Base-by-base conservation (phyloP, 2,329 filamentous ascomycete genomes). In the Pseudogymnoascus destructans region DNA sequence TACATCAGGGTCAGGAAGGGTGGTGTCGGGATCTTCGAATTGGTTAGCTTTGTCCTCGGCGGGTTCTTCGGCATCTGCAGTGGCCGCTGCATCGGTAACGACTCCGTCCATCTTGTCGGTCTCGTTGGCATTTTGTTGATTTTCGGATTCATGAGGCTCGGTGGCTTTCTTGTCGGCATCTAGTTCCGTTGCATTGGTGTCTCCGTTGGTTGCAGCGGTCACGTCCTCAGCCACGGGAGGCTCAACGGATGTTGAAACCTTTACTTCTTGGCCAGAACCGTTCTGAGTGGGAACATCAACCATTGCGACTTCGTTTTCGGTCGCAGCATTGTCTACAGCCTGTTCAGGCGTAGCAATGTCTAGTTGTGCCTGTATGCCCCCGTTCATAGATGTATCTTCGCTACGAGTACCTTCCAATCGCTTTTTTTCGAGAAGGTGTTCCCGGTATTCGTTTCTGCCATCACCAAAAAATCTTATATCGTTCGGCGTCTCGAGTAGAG, bases 401-500 rank as follows among this genome's bases (percentile, higher is more conserved):
- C 46, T 52, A 52, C 46, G 46, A 23, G 66, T 63, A 36, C 64
- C 66, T 57, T 64, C 64, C n/a, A 49, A 19, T 33, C 59, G 42
- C 2, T 19, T 56, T 46, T 66, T 68, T 40, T 59, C 59, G 25
- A 62, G 59, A 15, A 59, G 32, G 35, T 63, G 62, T 21, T 40
- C 61, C 30, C 63, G 63, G n/a, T 56, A 54, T 19, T 61, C 59
- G n/a, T 66, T 64, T n/a, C 61, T 59, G 23, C 66, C 66, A 56
- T 70, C 66, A 13, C 65, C 61, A 55, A 70, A 85, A 1, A 83
- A 68, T 33, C 78, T 73, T 58, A 75, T 70, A 64, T 85, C 81
- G 63, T 79, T 74, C 4, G 77, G 72, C 0, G 77, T 77, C 35
- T 82, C 71, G 71, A 85, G 78, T 63, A 75, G 72, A 52, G 77